Evolutionary conservation across 805 yeast species (phyloP), one percentile per base, ranked within the genome.

Genomic region (Kluyveromyces wickerhamii): DNA sequence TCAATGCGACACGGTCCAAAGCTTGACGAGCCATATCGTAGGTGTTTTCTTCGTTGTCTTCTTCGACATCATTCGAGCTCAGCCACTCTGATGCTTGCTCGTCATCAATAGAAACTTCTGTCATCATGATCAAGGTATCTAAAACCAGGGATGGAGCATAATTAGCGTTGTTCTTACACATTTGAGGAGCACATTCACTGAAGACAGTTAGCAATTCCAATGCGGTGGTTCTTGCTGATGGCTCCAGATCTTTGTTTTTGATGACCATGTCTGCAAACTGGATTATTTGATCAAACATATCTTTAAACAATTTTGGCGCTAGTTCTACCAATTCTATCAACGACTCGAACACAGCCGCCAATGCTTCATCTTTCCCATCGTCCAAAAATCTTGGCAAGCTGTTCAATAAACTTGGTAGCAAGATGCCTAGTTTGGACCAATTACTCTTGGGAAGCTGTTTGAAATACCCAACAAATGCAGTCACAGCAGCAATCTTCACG

Each of bases 1-100:
- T 79, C 46, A 92, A 69, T 4, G 96, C 71, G 21, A 87, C 82
- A 57, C 98, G 77, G 58, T 92, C 98, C 41, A 92, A 65, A n/a
- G 95, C 74, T 62, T 86, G 95, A 57, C 96, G 79, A 4, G 95
- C 97, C 38, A 94, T 89, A 48, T 81, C 85, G 53, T 85, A 83
- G 41, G 83, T 86, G 31, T 77, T 75, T 54, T 89, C 97, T 33
- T 77, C 85, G n/a, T 76, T 84, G 24, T 82, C 92, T 16, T 80
- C 87, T 27, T 74, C 79, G 21, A 81, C 73, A 43, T 79, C 84
- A 41, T 84, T 94, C 29, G 80, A 75, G 38, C 77, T 75, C 48
- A 79, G 79, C 86, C 96, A 88, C 62, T 89, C 94, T 17, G 72
- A 68, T 7, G 87, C 87, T 41, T 85, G 95, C 34, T 85, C 96